Percentiles rank a stretch among this genome's conserved stretches.
Conservation (phyloP, 2,329 filamentous ascomycete species). For the Pseudogymnoascus sp. region DNA sequence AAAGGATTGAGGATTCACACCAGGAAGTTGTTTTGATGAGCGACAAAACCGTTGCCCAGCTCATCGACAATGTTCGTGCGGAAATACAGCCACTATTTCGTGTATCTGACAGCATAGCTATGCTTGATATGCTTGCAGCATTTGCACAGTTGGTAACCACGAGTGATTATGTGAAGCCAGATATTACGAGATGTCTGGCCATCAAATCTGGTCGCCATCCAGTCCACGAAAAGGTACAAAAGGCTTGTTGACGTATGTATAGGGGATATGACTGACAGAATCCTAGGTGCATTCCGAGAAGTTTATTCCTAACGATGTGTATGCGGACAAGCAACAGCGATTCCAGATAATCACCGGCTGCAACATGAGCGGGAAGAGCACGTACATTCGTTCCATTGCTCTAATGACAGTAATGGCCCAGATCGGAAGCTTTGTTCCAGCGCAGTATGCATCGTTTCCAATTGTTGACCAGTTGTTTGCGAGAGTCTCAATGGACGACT, state of each 20-base stretch:
- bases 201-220: conserved; percentile 63
- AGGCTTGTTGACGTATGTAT: neutral
- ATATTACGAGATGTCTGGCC: conserved; percentile 55
- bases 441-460: conserved; percentile 72
- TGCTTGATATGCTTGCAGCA: conserved; percentile 76
- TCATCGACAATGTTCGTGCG: conserved; percentile 65
- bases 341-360: conserved; percentile 94
- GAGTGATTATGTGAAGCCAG: conserved; percentile 56
- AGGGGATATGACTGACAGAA: conserved; percentile 13
- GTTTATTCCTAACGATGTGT: conserved; percentile 87
- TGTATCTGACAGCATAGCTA: conserved; percentile 76
- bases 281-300: conserved; percentile 51
- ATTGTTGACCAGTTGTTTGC: conserved; percentile 81
- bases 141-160: conserved; percentile 69
- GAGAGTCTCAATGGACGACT: conserved; percentile 78
- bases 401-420: conserved; percentile 90
- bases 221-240: conserved; percentile 54
- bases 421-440: conserved; percentile 84
- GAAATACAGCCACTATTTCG: conserved; percentile 71
- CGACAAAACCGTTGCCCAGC: conserved; percentile 63
- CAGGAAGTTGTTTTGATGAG: conserved; percentile 79
- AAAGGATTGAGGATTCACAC: conserved; percentile 70
- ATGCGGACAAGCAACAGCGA: conserved; percentile 68
- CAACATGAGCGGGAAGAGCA: conserved; percentile 98
- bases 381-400: conserved; percentile 81